Evolutionary conservation across 495 filamentous ascomycete species (phyloP).

Genomic region (Peziza echinospora): DNA sequence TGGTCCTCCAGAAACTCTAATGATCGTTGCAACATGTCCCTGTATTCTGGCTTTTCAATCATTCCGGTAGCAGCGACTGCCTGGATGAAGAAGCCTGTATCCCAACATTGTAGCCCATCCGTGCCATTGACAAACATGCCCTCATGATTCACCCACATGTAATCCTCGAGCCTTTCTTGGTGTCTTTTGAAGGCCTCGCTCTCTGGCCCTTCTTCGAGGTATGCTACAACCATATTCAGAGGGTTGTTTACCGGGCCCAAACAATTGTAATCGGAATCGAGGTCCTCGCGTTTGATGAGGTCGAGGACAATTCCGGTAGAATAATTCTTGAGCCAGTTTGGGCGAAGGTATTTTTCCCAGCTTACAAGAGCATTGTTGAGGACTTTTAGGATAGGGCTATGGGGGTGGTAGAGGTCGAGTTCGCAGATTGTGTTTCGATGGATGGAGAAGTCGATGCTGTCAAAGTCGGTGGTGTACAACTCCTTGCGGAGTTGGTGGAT

Average conservation of each 20-base stretch:
- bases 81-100: slow-evolving; percentile 77
- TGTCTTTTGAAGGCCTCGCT: slow-evolving; percentile 56
- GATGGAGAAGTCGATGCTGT: slow-evolving; percentile 47
- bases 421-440: slow-evolving; percentile 66
- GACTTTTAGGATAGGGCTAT: slow-evolving; percentile 56
- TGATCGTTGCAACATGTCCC: slow-evolving; percentile 62
- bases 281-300: slow-evolving; percentile 71
- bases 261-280: slow-evolving; percentile 71
- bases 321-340: slow-evolving; percentile 53
- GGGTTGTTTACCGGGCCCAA: slow-evolving; percentile 76
- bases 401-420: slow-evolving; percentile 80
- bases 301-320: slow-evolving; percentile 33
- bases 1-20: slow-evolving; percentile 76
- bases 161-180: slow-evolving; percentile 59
- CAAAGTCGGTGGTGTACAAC: slow-evolving; percentile 61
- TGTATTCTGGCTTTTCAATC: slow-evolving; percentile 53
- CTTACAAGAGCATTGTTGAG: slow-evolving; percentile 49
- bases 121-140: slow-evolving; percentile 92
- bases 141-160: slow-evolving; percentile 76
- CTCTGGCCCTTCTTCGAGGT: slow-evolving; percentile 60
- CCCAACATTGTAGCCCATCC: slow-evolving; percentile 92
- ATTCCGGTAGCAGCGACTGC: slow-evolving; percentile 58
- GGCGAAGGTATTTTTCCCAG: slow-evolving; percentile 44
- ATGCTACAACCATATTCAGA: slow-evolving; percentile 70
- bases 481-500: slow-evolving; percentile 58